Base-by-base conservation (phyloP, 2,329 filamentous ascomycete species). In the Fusarium sp. region DNA sequence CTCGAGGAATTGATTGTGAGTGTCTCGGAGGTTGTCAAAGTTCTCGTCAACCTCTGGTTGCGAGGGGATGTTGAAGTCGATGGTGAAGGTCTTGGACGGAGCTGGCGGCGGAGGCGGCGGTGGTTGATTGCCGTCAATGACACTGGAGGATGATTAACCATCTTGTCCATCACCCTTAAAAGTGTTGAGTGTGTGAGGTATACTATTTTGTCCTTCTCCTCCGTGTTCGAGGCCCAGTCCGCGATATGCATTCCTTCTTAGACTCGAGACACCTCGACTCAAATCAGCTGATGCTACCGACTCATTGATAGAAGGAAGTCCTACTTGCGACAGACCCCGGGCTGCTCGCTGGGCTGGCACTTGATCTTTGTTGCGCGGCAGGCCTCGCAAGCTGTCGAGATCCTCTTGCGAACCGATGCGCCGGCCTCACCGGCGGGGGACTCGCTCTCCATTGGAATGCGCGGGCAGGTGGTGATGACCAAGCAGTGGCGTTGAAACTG, bases 341-440 rank as follows among this genome's bases (percentile, higher is more conserved):
- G 77, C 70, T 85, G 82, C 28, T 80, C 79, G 62, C 84, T 84
- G 6, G 83, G 77, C 65, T 83, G 83, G 68, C 87, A 89, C 60
- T 84, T 87, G 23, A 87, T 80, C 78, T 88, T 89, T 60, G 86
- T 84, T 11, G 78, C 80, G 57, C 87, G 80, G 66, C 87, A 89
- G 3, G 85, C 84, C 75, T 89, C 87, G 60, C 87, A 89, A 18
- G 87, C 81, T 78, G 88, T 81, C 16, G 73, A 73, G 15, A 75
- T 51, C 41, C 77, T 73, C 65, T 79, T 78, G 28, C 73, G 73
- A 13, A 36, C 58, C 2, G 55, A 41, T 23, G 61, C 43, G 43
- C 51, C 65, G 43, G 62, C 30, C 16, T 70, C 59, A n/a, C 27
- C 48, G 39, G 55, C n/a, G 4, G 70, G 58, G 11, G 66, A 66